Evolutionary conservation across 2,329 filamentous ascomycete genomes (phyloP), one percentile per base, ranked within the genome.

Genomic region (Aspergillus novofumigatus): DNA sequence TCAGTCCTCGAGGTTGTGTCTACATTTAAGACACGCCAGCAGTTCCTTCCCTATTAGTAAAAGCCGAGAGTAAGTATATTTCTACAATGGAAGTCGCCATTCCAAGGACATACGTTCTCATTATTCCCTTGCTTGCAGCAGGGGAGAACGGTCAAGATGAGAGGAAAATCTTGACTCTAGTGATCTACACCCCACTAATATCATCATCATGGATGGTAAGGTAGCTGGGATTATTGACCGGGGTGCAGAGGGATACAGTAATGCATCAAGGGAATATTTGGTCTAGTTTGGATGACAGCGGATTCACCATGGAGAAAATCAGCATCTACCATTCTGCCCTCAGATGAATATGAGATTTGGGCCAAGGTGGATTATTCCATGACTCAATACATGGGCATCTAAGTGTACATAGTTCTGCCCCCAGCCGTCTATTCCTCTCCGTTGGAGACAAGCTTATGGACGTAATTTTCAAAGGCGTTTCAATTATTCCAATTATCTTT

Each of bases 191-290:
- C 52, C 38, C 28, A 48, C 53, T 26, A 63, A 63, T 49, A 63
- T 62, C 21, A 57, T 62, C 17, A 50, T 62, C 14, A 20, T 57
- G 20, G 55, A 49, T 38, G 48, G 48, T 45, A 23, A 38, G 9
- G 29, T 63, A 4, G 52, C 53, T 9, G 56, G 58, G 35, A 56
- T 60, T 5, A 51, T 62, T 41, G 52, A 63, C 38, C 60, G 49
- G 55, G 48, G 61, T 25, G 59, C 41, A 47, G 57, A 59, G 38
- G 57, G 61, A 28, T 62, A 62, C 42, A 62, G 56, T 49, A 48
- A 59, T 26, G 42, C 55, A 4, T 54, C 42, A 51, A 60, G 59
- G 48, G 59, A 62, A 41, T 59, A 51, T 23, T 62, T 41, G 56
- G 57, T 21, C 21, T 53, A 21, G 10, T 42, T 9, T 54, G 59